Percentiles rank a stretch among this genome's conserved stretches.
Conservation (phyloP, 352 stramenopile species). For the Globisporangium heterothallicum region DNA sequence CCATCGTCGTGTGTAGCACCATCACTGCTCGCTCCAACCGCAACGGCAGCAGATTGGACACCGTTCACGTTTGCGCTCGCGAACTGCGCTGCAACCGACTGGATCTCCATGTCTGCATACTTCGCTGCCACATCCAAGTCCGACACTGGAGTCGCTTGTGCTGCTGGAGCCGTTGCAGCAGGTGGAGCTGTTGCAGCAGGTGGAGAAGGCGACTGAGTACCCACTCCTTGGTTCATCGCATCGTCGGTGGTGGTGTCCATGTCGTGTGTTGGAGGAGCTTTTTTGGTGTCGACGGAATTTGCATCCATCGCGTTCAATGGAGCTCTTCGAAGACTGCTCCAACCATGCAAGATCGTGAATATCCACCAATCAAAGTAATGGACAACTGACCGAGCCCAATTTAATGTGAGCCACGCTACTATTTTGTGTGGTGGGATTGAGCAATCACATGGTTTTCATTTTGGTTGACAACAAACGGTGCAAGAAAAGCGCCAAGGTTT, state of each 20-base stretch:
- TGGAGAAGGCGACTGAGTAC: not conserved
- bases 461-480: too few relatives aligned
- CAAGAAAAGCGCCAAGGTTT: too few relatives aligned
- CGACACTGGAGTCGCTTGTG: conserved; percentile 13
- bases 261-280: too few relatives aligned
- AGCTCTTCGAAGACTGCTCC: conserved; percentile 8
- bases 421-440: not conserved
- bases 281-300: too few relatives aligned
- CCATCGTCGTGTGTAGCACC: conserved; percentile 4
- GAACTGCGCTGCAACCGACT: conserved; percentile 40
- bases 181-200: not conserved
- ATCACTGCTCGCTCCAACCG: conserved; percentile 2
- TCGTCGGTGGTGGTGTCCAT: conserved; percentile 7
- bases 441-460: conserved; percentile 9
- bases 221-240: not conserved
- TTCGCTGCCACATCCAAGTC: conserved; percentile 50
- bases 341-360: conserved; percentile 2
- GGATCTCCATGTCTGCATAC: conserved; percentile 47
- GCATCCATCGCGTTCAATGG: not conserved
- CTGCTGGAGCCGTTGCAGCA: not conserved
- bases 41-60: conserved; percentile 6
- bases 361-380: conserved; percentile 28
- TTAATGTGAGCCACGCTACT: not conserved
- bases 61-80: conserved; percentile 18
- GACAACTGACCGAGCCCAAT: not conserved